A percentile compares a stretch with the other conserved stretches of the same genome.
These are phyloP conservation scores for Ophiocordyceps camponoti-saundersi DNA, from an alignment of 2,329 filamentous ascomycete genomes.

Conservation along the genomic window DNA sequence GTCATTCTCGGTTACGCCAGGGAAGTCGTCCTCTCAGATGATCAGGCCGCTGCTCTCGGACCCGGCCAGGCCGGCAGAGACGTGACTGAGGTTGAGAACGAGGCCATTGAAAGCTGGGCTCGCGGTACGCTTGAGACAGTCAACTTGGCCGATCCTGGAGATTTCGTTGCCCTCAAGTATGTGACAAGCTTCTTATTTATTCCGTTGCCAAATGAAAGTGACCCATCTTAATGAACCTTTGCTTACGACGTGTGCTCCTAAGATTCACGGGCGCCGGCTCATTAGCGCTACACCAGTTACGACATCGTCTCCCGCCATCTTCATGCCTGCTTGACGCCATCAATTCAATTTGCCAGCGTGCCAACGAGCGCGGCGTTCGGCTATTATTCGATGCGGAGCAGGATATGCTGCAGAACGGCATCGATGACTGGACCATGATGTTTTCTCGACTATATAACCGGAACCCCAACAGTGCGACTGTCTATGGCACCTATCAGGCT, in stretches of 20 bases:
- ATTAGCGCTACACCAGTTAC: constrained; percentile 50
- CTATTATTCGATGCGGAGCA: constrained; percentile 82
- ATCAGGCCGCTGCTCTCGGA: constrained; percentile 27
- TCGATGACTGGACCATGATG: constrained; percentile 64
- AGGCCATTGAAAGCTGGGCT: constrained; percentile 55
- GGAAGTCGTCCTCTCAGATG: constrained; percentile 56
- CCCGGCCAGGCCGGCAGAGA: constrained; percentile 27
- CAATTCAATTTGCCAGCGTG: constrained; percentile 56
- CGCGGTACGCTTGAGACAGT: constrained; percentile 62
- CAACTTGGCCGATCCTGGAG: constrained; percentile 41
- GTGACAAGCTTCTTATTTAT: constrained; percentile 1
- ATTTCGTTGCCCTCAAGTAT: constrained; percentile 50
- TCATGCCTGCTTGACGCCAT: constrained; percentile 52
- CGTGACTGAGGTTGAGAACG: constrained; percentile 28
- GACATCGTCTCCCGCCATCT: constrained; percentile 44
- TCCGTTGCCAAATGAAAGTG: no score
- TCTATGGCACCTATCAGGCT: constrained; percentile 70
- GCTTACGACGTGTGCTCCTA: no score
- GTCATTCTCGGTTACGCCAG: constrained; percentile 73
- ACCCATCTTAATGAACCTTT: background rate
- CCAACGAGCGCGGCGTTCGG: constrained; percentile 48
- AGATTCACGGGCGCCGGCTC: constrained; percentile 70
- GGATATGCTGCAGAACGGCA: constrained; percentile 58
- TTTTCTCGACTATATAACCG: constrained; percentile 66
- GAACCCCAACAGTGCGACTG: constrained; percentile 42